phyloP scores from a whole-genome alignment of 2,329 filamentous ascomycete species.

The Venturia asperata region DNA sequence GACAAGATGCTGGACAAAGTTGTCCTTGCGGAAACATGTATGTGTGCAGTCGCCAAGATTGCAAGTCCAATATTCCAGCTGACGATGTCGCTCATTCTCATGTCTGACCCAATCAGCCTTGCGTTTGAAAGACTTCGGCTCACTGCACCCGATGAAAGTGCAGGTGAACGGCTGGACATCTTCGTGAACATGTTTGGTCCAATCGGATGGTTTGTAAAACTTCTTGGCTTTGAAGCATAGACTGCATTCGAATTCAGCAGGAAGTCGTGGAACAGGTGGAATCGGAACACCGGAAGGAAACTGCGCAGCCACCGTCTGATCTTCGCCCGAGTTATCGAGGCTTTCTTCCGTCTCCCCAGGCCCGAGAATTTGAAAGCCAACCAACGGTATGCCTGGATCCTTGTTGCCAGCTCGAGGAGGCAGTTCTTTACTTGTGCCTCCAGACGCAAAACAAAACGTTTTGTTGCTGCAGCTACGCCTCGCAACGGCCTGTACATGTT shows the following conservation, averaged over 20 bases:
- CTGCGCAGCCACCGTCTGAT: constrained; percentile 60
- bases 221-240: constrained; percentile 80
- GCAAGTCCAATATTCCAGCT: constrained; percentile 87
- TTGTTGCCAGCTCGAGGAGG: constrained; percentile 54
- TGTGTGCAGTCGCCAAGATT: constrained; percentile 74
- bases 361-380: constrained; percentile 49
- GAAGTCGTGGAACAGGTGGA: constrained; percentile 68
- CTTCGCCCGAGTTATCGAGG: constrained; percentile 58
- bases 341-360: constrained; percentile 57
- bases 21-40: constrained; percentile 79
- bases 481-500: constrained; percentile 53
- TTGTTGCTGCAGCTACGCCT: constrained; percentile 57
- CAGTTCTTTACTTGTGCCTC: constrained; percentile 57
- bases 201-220: constrained; percentile 86
- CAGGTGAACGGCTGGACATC: constrained; percentile 91
- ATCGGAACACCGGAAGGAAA: constrained; percentile 77
- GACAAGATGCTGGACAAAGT: constrained; percentile 87
- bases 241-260: constrained; percentile 83
- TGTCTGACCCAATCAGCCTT: constrained; percentile 96
- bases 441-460: constrained; percentile 56
- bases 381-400: constrained; percentile 50
- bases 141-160: constrained; percentile 74
- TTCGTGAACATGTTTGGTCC: constrained; percentile 94
- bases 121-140: constrained; percentile 86
- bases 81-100: constrained; percentile 84